These are phyloP conservation scores for Aureobasidium namibiae DNA, from an alignment of 2,329 filamentous ascomycete genomes.

Conservation along the genomic window DNA sequence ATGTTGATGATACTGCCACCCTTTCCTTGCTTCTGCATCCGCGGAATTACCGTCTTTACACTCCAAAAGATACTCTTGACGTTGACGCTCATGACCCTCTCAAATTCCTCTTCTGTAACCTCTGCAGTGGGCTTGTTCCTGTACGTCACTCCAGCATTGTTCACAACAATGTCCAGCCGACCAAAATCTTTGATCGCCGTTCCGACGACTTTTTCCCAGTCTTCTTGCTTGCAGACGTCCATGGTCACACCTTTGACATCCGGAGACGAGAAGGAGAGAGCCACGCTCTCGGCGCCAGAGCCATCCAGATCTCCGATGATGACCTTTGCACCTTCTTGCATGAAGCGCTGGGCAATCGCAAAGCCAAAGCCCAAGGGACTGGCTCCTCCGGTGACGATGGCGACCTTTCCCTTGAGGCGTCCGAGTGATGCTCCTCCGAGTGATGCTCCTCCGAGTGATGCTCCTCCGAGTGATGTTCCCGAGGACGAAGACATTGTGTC, in stretches of 20 bases:
- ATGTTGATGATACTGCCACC: conserved; percentile 58
- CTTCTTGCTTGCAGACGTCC: conserved; percentile 34
- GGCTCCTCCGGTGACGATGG: conserved; percentile 52
- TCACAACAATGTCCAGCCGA: conserved; percentile 50
- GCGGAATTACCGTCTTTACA: conserved; percentile 50
- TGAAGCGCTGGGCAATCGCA: conserved; percentile 52
- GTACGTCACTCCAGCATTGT: conserved; percentile 54
- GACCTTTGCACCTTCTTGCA: conserved; percentile 52
- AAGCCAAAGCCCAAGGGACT: conserved; percentile 51
- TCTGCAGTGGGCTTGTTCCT: conserved; percentile 54
- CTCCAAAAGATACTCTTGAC: conserved; percentile 59
- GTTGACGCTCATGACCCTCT: conserved; percentile 59
- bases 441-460: no score
- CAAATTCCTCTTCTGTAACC: conserved; percentile 59
- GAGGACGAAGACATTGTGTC: conserved; percentile 4
- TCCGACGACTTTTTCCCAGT: conserved; percentile 47
- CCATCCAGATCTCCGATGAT: conserved; percentile 55
- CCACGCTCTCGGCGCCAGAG: conserved; percentile 44
- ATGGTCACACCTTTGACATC: conserved; percentile 36
- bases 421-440: conserved; percentile 12
- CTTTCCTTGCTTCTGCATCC: conserved; percentile 49
- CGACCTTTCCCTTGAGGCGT: conserved; percentile 44
- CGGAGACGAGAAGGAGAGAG: conserved; percentile 33
- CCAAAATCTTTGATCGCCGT: conserved; percentile 41
- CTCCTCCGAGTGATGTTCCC: no score